Percentiles rank a stretch among this genome's conserved stretches.
Conservation (phyloP, 306 rosid genomes). For the Inga leiocalycina region DNA sequence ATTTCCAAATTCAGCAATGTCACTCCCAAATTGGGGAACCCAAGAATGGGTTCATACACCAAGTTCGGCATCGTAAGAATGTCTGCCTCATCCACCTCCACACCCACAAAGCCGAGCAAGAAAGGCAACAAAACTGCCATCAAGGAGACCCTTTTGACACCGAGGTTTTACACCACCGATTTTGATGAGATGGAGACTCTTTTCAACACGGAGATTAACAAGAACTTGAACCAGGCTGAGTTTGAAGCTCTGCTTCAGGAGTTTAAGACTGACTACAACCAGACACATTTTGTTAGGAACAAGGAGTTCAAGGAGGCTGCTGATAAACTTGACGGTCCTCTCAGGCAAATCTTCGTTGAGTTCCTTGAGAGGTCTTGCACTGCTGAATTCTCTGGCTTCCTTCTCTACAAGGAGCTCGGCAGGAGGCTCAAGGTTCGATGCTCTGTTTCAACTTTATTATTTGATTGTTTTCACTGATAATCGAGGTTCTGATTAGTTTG, state of each 20-base stretch:
- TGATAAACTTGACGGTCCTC: conserved; percentile 79
- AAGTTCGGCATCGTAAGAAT: conserved; percentile 55
- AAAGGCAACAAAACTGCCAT: conserved; percentile 54
- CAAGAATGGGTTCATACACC: conserved; percentile 41
- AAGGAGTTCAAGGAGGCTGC: conserved; percentile 99
- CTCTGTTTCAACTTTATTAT: neutral
- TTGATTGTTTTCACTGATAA: neutral
- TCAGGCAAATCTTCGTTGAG: conserved; percentile 94
- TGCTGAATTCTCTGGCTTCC: conserved; percentile 98
- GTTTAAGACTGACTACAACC: conserved; percentile 97
- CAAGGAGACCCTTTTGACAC: conserved; percentile 89
- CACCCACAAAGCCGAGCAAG: conserved; percentile 58
- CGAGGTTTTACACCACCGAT: conserved; percentile 96
- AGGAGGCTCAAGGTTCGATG: conserved; percentile 83
- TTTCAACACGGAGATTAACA: conserved; percentile 95
- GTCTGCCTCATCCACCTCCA: conserved; percentile 52
- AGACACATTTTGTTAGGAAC: conserved; percentile 95
- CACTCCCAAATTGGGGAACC: conserved; percentile 49
- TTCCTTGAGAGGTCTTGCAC: conserved; percentile 98
- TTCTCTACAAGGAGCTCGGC: conserved; percentile 97
- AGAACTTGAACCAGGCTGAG: conserved; percentile 79
- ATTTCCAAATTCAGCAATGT: conserved; percentile 64
- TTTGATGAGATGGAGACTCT: conserved; percentile 98
- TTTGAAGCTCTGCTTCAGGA: conserved; percentile 94
- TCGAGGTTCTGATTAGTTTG: neutral